Base-by-base conservation (phyloP, 2,329 filamentous ascomycete species). In the Lasiodiplodia sp. region DNA sequence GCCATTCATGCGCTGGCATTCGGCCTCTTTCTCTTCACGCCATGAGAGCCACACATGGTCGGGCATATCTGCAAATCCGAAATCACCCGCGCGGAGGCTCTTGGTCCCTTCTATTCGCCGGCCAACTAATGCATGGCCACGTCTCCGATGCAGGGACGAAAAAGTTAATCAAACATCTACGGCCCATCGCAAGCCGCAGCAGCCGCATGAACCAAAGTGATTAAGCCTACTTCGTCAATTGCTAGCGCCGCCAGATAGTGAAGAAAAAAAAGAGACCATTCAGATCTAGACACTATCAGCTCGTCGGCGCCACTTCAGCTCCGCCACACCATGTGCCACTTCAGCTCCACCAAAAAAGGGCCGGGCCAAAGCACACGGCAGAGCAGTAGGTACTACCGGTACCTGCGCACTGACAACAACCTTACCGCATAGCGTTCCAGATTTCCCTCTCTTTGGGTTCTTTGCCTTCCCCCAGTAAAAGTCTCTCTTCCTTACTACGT, bases 1-100 rank as follows among this genome's bases (percentile, higher is more conserved):
- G 49, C 28, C 12, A 25, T 28, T 38, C 37, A 47, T 60, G 56
- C 56, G 56, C 38, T 60, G 56, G 56, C 56, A 28, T 23, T n/a
- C 56, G 56, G 56, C 37, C 18, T 38, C 31, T 40, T 60, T 60
- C 37, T 16, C 31, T 47, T 44, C 31, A 38, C 21, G 21, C 31
- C 53, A 21, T 34, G 31, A 34, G 53, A 31, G 52, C 52, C 23
- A 31, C 52, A 28, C 52, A 12, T n/a, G n/a, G 21, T 52, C 40
- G 40, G 40, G 18, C 40, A n/a, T 21, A 47, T n/a, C 40, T 47
- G 40, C 18, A 47, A 47, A 47, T 47, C 40, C 40, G 40, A 47
- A 47, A 47, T 47, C 18, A 47, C 40, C 18, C 40, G 40, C 18
- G 18, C 18, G 8, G 10, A 8, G 4, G 40, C 40, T n/a, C 16